These are phyloP conservation scores for Candida sojae DNA, from an alignment of 1,139 yeast genomes.

Conservation along the genomic window DNA sequence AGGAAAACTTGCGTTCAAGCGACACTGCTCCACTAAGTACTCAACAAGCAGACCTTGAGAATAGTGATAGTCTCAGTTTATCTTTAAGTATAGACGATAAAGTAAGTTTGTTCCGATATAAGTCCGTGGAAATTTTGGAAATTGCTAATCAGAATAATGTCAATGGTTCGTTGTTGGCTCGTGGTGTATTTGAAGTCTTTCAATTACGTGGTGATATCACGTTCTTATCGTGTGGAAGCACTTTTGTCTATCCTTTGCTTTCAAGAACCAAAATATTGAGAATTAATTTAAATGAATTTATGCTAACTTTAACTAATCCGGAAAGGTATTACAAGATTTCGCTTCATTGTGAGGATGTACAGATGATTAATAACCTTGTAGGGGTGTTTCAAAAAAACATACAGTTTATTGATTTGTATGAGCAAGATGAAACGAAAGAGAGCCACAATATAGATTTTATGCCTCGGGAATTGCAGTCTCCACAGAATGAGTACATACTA, in stretches of 20 bases:
- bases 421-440: conserved; percentile 6
- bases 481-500: conserved; percentile 13
- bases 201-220: conserved; percentile 66
- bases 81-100: conserved; percentile 34
- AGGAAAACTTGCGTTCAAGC: conserved; percentile 25
- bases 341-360: conserved; percentile 38
- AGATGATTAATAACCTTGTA: conserved; percentile 37
- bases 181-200: conserved; percentile 65
- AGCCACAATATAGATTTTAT: neutral
- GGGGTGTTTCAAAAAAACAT: conserved; percentile 41
- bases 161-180: conserved; percentile 53
- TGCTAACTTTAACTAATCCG: conserved; percentile 68
- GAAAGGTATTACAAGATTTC: conserved; percentile 71
- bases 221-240: conserved; percentile 61
- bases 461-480: conserved; percentile 4
- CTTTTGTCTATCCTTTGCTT: conserved; percentile 59
- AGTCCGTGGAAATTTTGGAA: conserved; percentile 41
- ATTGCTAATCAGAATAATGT: conserved; percentile 35
- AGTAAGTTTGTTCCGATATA: conserved; percentile 38
- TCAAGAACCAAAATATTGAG: conserved; percentile 61
- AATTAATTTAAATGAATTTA: conserved; percentile 52
- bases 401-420: conserved; percentile 45
- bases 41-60: neutral
- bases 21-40: neutral
- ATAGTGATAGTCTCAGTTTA: neutral